A percentile compares a stretch with the other conserved stretches of the same genome.
Conservation (phyloP, 2,329 filamentous ascomycete species). For the Colletotrichum sp. region DNA sequence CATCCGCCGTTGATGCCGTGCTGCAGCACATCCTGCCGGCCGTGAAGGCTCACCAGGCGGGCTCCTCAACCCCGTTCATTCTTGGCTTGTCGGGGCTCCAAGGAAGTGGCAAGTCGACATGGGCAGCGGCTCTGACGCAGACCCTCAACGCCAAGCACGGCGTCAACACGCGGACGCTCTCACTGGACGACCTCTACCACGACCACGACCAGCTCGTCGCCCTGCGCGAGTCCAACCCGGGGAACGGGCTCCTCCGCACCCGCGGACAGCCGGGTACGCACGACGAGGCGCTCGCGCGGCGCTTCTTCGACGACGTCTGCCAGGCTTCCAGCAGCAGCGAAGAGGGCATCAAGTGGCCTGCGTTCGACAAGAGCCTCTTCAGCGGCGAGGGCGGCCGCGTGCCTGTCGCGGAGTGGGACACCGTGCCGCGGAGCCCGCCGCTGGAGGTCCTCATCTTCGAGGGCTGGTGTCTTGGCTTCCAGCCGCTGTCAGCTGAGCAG, state of each 20-base stretch:
- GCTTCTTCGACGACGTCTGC: constrained; percentile 6
- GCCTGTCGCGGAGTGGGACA: neutral
- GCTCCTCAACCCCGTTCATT: constrained; percentile 1
- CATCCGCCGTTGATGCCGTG: neutral
- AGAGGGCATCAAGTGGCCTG: neutral
- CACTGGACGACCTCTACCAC: constrained; percentile 18
- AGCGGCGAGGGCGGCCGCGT: constrained; percentile 12
- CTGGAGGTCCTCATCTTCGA: constrained; percentile 18
- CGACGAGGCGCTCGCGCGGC: constrained; percentile 6
- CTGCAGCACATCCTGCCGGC: constrained; percentile 3
- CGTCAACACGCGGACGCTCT: constrained; percentile 14
- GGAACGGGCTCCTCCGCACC: constrained; percentile 1
- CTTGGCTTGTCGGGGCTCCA: constrained; percentile 16
- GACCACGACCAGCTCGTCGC: constrained; percentile 9
- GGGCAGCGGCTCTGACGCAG: constrained; percentile 12
- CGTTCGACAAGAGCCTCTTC: constrained; percentile 17
- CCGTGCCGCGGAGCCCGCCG: neutral
- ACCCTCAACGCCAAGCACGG: constrained; percentile 11
- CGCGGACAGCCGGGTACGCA: constrained; percentile 18
- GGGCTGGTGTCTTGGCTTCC: constrained; percentile 20
- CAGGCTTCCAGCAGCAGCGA: no score
- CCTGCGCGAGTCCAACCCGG: neutral
- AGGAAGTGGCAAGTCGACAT: constrained; percentile 21
- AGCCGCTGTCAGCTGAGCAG: neutral
- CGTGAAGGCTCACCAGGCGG: neutral